Percentiles rank a stretch among this genome's conserved stretches.
Evolutionary conservation across 495 filamentous ascomycete genomes (phyloP).

Genomic region (Tuber magnatum): DNA sequence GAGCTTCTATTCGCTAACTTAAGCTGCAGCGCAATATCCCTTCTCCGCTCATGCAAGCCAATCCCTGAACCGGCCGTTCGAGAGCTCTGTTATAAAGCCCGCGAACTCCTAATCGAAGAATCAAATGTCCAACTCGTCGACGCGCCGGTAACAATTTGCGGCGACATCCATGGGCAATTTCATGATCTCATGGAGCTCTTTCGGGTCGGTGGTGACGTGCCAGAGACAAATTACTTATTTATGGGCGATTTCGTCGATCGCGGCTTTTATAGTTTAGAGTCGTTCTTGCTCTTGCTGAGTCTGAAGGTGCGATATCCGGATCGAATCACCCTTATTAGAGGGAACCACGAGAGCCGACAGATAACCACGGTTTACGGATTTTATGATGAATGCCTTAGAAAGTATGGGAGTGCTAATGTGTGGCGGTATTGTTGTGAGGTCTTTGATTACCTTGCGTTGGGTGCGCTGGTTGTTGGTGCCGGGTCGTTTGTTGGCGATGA

Average conservation of each 20-base stretch:
- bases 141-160: conserved; percentile 97
- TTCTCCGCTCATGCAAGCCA: conserved; percentile 87
- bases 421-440: conserved; percentile 99
- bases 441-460: conserved; percentile 94
- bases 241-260: conserved; percentile 99
- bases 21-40: conserved; percentile 70
- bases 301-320: conserved; percentile 97
- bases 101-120: conserved; percentile 94
- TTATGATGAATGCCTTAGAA: conserved; percentile 95
- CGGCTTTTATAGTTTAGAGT: conserved; percentile 95
- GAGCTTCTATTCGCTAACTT: neutral
- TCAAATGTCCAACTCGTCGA: conserved; percentile 94
- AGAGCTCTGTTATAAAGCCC: conserved; percentile 94
- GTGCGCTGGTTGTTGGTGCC: conserved; percentile 86
- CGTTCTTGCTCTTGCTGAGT: conserved; percentile 86
- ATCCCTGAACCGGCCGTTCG: conserved; percentile 93
- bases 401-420: conserved; percentile 95
- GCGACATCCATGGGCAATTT: conserved; percentile 97
- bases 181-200: conserved; percentile 99
- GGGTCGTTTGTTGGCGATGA: conserved; percentile 59
- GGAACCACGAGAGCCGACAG: conserved; percentile 95
- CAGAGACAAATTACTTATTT: conserved; percentile 97
- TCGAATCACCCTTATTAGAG: conserved; percentile 91
- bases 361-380: conserved; percentile 98
- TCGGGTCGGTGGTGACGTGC: conserved; percentile 86